Evolutionary conservation across 2,329 filamentous ascomycete genomes (phyloP).

Genomic region (Podosphaera xanthii): DNA sequence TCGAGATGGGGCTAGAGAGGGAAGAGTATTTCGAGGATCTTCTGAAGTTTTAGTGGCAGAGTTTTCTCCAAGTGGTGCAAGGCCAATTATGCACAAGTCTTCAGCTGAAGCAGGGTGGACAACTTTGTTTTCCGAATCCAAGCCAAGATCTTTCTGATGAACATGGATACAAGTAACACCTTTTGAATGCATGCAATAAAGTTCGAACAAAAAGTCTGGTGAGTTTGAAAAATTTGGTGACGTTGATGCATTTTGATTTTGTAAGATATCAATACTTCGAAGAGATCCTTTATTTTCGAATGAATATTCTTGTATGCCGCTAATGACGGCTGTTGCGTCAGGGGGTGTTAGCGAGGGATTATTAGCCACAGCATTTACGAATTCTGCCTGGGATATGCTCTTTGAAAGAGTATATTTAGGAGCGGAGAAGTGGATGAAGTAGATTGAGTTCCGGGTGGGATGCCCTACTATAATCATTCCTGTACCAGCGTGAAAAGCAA

Average conservation of each 20-base stretch:
- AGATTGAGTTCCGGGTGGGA: conserved; percentile 89
- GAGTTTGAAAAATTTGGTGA: conserved; percentile 43
- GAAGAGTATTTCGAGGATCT: conserved; percentile 4
- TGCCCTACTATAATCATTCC: conserved; percentile 91
- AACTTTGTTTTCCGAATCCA: conserved; percentile 77
- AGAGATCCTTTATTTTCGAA: conserved; percentile 70
- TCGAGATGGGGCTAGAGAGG: conserved; percentile 10
- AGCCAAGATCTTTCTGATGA: conserved; percentile 75
- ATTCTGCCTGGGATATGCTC: conserved; percentile 68
- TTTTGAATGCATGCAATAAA: conserved; percentile 94
- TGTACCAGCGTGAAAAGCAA: conserved; percentile 77
- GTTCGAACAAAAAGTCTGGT: conserved; percentile 64
- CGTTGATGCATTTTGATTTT: conserved; percentile 35
- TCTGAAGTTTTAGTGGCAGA: conserved; percentile 6
- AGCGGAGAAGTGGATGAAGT: conserved; percentile 86
- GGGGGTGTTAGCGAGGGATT: conserved; percentile 57
- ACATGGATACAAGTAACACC: conserved; percentile 80
- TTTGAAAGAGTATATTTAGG: conserved; percentile 68
- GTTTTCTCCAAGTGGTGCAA: conserved; percentile 36
- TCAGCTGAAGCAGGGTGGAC: conserved; percentile 56
- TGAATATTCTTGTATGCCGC: conserved; percentile 85
- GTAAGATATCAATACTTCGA: conserved; percentile 73
- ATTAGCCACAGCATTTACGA: conserved; percentile 54
- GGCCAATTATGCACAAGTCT: conserved; percentile 47
- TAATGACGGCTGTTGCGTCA: conserved; percentile 91